These are phyloP conservation scores for Iris macrosiphon DNA, from an alignment of 106 monocot genomes.

Conservation along the genomic window DNA sequence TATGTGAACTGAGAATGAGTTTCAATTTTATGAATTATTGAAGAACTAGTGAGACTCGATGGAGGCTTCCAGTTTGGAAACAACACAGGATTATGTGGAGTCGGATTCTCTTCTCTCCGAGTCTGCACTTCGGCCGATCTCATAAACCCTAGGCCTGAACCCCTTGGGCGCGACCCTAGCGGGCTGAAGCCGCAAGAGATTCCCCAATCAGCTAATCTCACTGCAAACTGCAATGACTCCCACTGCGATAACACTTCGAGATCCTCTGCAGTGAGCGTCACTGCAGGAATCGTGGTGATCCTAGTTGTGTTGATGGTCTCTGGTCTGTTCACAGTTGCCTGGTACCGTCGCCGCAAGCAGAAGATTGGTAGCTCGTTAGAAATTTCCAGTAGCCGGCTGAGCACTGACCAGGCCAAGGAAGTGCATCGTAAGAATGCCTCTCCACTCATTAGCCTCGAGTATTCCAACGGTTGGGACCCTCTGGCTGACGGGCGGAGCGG, in stretches of 20 bases:
- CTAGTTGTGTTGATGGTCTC: constrained; percentile 15
- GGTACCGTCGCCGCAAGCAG: constrained; percentile 47
- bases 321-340: constrained; percentile 37
- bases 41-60: constrained; percentile 55
- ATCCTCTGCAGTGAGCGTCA: constrained; percentile 19
- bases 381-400: constrained; percentile 36
- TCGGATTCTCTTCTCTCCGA: constrained; percentile 43
- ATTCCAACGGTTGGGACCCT: constrained; percentile 76
- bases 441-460: constrained; percentile 63
- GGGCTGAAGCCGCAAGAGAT: constrained; percentile 26
- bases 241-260: constrained; percentile 35
- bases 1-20: constrained; percentile 1
- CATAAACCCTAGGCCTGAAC: constrained; percentile 40
- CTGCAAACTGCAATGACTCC: constrained; percentile 20
- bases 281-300: constrained; percentile 28
- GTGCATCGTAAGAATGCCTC: constrained; percentile 42
- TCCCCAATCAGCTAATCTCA: constrained; percentile 54
- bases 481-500: constrained; percentile 42
- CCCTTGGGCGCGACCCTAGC: constrained; percentile 20
- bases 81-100: constrained; percentile 68
- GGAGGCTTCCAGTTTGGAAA: constrained; percentile 53
- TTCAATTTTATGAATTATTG: constrained; percentile 1
- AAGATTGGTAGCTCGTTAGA: constrained; percentile 61
- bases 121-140: constrained; percentile 44
- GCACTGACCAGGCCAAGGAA: constrained; percentile 67